Percentiles rank a stretch among this genome's conserved stretches.
Evolutionary conservation across 2,329 filamentous ascomycete species (phyloP).

Genomic region (Xylariaceae sp.): DNA sequence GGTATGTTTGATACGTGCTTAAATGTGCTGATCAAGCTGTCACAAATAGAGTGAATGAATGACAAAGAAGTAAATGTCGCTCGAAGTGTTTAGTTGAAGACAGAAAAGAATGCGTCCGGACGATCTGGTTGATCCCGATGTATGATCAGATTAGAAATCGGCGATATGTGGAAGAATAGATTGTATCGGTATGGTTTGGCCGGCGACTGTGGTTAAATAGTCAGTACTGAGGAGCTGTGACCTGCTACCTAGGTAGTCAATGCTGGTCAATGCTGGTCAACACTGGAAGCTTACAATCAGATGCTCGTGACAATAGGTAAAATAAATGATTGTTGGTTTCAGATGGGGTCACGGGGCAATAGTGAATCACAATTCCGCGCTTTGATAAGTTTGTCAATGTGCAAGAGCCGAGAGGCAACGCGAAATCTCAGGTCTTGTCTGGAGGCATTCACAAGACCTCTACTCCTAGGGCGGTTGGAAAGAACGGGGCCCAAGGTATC

Average conservation of each 20-base stretch:
- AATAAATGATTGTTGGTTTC: constrained; percentile 8
- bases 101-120: neutral
- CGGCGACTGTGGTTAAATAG: constrained; percentile 3
- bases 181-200: neutral
- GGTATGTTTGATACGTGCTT: too few relatives aligned
- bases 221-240: too few relatives aligned
- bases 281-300: constrained; percentile 7
- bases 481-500: neutral
- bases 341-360: neutral
- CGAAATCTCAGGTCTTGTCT: neutral
- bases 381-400: constrained; percentile 12
- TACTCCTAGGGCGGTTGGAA: neutral
- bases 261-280: constrained; percentile 8
- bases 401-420: neutral
- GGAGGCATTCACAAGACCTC: neutral
- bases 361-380: neutral
- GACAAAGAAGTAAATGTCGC: neutral
- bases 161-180: constrained; percentile 14
- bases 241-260: too few relatives aligned
- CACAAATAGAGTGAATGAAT: neutral
- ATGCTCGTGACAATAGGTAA: constrained; percentile 16
- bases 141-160: neutral
- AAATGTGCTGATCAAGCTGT: neutral
- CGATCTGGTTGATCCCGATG: constrained; percentile 7
- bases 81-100: neutral